These are phyloP conservation scores for Aspergillus egyptiacus DNA, from an alignment of 495 filamentous ascomycete species.

Conservation along the genomic window DNA sequence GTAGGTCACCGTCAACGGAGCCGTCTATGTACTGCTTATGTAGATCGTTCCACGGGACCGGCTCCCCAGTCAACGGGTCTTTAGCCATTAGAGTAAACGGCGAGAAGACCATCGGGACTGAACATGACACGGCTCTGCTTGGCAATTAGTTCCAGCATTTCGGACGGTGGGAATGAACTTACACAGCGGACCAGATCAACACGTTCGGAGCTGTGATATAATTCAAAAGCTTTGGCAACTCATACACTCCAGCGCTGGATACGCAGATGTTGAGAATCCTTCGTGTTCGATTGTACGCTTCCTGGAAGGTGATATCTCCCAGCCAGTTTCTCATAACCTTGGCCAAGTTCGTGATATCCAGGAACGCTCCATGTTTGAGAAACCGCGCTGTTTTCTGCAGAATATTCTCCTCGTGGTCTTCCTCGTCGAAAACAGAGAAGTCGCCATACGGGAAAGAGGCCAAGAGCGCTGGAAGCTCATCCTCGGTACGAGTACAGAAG, in stretches of 20 bases:
- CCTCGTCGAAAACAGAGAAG: conserved; percentile 74
- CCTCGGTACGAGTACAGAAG: conserved; percentile 76
- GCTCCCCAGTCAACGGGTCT: conserved; percentile 71
- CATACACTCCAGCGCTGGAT: conserved; percentile 78
- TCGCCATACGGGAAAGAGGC: conserved; percentile 73
- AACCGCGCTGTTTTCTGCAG: conserved; percentile 67
- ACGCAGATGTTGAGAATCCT: conserved; percentile 91
- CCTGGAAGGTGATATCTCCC: conserved; percentile 88
- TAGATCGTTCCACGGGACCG: conserved; percentile 75
- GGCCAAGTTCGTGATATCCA: conserved; percentile 74
- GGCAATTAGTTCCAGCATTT: conserved; percentile 17
- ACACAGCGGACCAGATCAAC: conserved; percentile 93
- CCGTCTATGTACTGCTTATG: conserved; percentile 87
- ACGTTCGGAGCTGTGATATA: conserved; percentile 92
- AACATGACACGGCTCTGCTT: conserved; percentile 81
- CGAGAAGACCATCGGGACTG: conserved; percentile 81
- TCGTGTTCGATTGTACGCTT: conserved; percentile 87
- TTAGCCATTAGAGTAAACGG: conserved; percentile 74
- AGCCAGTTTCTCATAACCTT: conserved; percentile 73
- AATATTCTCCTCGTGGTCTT: conserved; percentile 61
- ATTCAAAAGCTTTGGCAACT: conserved; percentile 80
- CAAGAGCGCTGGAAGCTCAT: conserved; percentile 71
- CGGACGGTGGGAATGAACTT: conserved; percentile 23
- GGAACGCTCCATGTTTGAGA: conserved; percentile 72
- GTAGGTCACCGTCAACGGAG: conserved; percentile 88